Evolutionary conservation across 208 protist species (phyloP).

Genomic region (Phytomonas sp.): DNA sequence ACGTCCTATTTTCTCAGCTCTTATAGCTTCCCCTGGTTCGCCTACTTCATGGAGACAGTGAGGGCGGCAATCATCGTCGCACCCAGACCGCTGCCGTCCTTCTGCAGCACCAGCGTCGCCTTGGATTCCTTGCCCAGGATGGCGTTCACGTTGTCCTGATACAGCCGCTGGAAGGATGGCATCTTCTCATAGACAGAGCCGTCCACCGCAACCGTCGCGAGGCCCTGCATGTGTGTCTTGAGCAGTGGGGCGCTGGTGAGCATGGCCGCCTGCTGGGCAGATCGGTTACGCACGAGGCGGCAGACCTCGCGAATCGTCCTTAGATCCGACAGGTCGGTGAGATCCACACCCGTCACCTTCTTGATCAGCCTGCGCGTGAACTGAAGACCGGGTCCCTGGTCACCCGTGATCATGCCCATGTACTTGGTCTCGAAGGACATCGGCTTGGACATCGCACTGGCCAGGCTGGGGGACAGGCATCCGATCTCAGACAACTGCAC

Average conservation of each 20-base stretch:
- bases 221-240: slow-evolving; percentile 55
- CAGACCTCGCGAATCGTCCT: slow-evolving; percentile 54
- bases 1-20: no score
- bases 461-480: slow-evolving; percentile 41
- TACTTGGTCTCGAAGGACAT: slow-evolving; percentile 52
- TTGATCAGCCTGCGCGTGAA: slow-evolving; percentile 47
- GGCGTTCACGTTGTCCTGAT: slow-evolving; percentile 56
- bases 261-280: slow-evolving; percentile 65
- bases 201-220: slow-evolving; percentile 69
- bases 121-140: slow-evolving; percentile 57
- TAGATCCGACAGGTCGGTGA: slow-evolving; percentile 34
- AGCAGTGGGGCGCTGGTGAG: slow-evolving; percentile 64
- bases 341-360: slow-evolving; percentile 35
- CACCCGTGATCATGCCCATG: slow-evolving; percentile 50
- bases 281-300: slow-evolving; percentile 61
- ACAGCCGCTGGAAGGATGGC: slow-evolving; percentile 72
- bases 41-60: slow-evolving; percentile 30
- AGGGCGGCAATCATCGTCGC: slow-evolving; percentile 85
- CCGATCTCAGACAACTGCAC: slow-evolving; percentile 34
- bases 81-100: slow-evolving; percentile 83
- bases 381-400: slow-evolving; percentile 66
- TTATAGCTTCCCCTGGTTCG: not conserved
- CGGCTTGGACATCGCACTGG: slow-evolving; percentile 25
- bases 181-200: slow-evolving; percentile 87
- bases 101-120: slow-evolving; percentile 53